Evolutionary conservation across 1,139 yeast species (phyloP).

Genomic region (Meyerozyma sp.): DNA sequence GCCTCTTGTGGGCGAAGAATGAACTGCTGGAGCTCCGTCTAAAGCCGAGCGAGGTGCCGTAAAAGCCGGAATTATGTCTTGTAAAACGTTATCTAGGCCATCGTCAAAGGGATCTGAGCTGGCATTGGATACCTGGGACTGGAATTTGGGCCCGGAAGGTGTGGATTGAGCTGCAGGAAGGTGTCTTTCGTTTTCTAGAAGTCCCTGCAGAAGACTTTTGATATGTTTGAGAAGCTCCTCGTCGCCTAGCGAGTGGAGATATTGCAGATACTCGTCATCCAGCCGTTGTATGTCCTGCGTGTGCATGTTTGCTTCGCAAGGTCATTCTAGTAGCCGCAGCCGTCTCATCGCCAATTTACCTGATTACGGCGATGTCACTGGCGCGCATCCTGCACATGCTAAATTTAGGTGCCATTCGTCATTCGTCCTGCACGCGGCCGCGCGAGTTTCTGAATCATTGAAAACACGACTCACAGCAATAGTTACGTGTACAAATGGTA

Average conservation of each 20-base stretch:
- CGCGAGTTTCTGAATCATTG: neutral
- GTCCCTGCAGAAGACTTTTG: conserved; percentile 24
- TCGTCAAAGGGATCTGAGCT: conserved; percentile 25
- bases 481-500: neutral
- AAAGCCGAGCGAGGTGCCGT: neutral
- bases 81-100: conserved; percentile 24
- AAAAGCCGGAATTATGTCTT: conserved; percentile 1
- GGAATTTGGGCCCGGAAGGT: conserved; percentile 8
- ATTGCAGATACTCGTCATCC: conserved; percentile 6
- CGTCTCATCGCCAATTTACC: neutral
- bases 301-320: neutral
- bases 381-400: neutral
- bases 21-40: too few relatives aligned
- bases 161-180: conserved; percentile 7
- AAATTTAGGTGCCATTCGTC: conserved; percentile 1
- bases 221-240: conserved; percentile 36
- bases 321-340: neutral
- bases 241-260: conserved; percentile 34
- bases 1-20: too few relatives aligned
- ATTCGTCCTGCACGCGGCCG: conserved; percentile 1
- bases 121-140: conserved; percentile 5
- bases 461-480: neutral
- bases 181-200: conserved; percentile 4
- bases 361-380: too few relatives aligned
- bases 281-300: neutral